Conservation (phyloP, 2,329 filamentous ascomycete species). For the Phyllosticta paracitricarpa region DNA sequence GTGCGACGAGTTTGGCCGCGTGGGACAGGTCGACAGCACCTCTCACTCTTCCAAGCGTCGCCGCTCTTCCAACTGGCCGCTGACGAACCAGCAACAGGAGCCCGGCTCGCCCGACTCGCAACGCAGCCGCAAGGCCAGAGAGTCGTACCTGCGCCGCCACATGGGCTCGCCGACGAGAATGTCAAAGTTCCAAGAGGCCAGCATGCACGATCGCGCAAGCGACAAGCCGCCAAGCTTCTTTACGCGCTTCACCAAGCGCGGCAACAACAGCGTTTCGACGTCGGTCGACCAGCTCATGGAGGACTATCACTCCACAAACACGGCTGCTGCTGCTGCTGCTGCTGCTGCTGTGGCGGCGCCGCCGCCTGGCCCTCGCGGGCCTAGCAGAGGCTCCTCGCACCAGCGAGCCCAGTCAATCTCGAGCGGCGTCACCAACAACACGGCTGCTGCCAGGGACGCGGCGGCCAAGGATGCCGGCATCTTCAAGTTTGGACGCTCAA, state of each 20-base stretch:
- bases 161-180: conserved; percentile 34
- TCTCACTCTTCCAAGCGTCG: conserved; percentile 12
- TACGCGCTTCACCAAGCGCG: conserved; percentile 34
- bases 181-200: conserved; percentile 66
- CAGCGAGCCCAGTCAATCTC: conserved; percentile 6
- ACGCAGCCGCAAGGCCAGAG: conserved; percentile 3
- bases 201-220: conserved; percentile 74
- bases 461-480: conserved; percentile 9
- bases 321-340: not conserved
- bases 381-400: conserved; percentile 1
- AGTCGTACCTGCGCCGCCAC: conserved; percentile 5
- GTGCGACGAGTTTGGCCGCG: not conserved
- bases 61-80: conserved; percentile 13
- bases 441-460: not conserved
- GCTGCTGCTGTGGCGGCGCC: too few relatives aligned
- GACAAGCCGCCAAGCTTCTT: conserved; percentile 60
- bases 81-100: conserved; percentile 3
- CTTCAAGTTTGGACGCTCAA: conserved; percentile 11
- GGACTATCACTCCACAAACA: conserved; percentile 18
- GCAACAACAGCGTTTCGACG: conserved; percentile 19
- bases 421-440: not conserved
- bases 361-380: not conserved
- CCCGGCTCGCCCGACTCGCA: conserved; percentile 1
- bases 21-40: not conserved
- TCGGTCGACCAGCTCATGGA: conserved; percentile 27